A percentile compares a stretch with the other conserved stretches of the same genome.
These are phyloP conservation scores for Cordyceps farinosa DNA, from an alignment of 2,329 filamentous ascomycete genomes.

Conservation along the genomic window DNA sequence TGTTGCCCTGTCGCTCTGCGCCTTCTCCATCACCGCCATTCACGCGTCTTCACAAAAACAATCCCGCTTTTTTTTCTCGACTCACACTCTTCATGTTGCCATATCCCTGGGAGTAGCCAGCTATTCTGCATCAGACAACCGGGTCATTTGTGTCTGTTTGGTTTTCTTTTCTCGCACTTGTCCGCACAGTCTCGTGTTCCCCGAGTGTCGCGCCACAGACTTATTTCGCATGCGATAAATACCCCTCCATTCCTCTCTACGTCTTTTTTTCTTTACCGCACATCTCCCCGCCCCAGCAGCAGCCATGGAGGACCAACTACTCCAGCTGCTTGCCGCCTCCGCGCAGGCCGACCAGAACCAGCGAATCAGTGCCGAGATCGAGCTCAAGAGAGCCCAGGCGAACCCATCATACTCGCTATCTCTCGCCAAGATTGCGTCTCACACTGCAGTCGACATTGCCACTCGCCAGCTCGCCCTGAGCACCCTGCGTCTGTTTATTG, in stretches of 20 bases:
- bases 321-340: constrained; percentile 81
- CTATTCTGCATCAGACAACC: neutral
- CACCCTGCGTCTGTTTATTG: constrained; percentile 76
- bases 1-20: neutral
- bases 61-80: constrained; percentile 13
- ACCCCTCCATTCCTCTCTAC: constrained; percentile 10
- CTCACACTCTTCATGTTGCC: constrained; percentile 3
- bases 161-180: neutral
- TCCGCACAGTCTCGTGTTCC: neutral
- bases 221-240: constrained; percentile 10
- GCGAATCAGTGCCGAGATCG: constrained; percentile 81
- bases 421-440: constrained; percentile 75
- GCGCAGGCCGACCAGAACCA: constrained; percentile 72
- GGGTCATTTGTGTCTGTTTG: neutral
- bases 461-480: constrained; percentile 82
- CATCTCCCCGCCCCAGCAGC: constrained; percentile 8
- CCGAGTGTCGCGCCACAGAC: neutral
- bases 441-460: constrained; percentile 67
- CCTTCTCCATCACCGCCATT: constrained; percentile 16
- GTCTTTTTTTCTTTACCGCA: constrained; percentile 4
- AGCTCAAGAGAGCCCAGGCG: constrained; percentile 67
- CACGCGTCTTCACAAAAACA: constrained; percentile 12
- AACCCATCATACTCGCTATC: constrained; percentile 72
- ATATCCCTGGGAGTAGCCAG: neutral
- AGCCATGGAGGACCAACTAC: constrained; percentile 86